Evolutionary conservation across 139 green algal genomes (phyloP).

Genomic region (Asterochloris sp.): DNA sequence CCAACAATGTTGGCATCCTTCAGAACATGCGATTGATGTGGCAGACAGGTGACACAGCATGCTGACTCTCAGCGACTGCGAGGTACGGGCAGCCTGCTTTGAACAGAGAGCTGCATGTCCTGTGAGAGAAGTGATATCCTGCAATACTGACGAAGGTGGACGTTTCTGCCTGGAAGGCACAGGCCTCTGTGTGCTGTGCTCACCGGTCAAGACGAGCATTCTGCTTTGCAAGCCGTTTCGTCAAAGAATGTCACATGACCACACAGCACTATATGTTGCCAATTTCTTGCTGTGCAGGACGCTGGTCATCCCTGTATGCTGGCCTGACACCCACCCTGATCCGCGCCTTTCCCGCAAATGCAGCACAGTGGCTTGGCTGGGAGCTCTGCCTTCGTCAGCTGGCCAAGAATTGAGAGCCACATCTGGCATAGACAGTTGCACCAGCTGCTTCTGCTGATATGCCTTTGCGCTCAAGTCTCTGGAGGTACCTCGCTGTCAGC

Average conservation of each 20-base stretch:
- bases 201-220: background rate
- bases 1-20: slow-evolving; percentile 44
- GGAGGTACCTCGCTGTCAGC: too few species aligned
- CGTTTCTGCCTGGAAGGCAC: background rate
- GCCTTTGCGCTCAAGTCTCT: too few species aligned
- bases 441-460: too few species aligned
- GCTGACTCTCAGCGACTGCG: background rate
- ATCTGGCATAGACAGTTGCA: too few species aligned
- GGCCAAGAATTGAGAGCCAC: too few species aligned
- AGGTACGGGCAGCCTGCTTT: background rate
- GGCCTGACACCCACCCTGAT: slow-evolving; percentile 63
- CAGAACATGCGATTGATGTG: slow-evolving; percentile 49
- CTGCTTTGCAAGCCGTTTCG: background rate
- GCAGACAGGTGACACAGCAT: slow-evolving; percentile 17
- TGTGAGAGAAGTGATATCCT: background rate
- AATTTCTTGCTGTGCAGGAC: slow-evolving; percentile 25
- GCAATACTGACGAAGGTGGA: background rate
- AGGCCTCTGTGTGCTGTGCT: background rate
- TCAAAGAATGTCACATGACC: background rate
- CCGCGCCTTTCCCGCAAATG: slow-evolving; percentile 80
- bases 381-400: slow-evolving; percentile 24
- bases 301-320: slow-evolving; percentile 47
- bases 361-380: slow-evolving; percentile 72
- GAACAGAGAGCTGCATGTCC: background rate
- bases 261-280: background rate